Percentiles rank a stretch among this genome's conserved stretches.
These are phyloP conservation scores for Nakazawaea holstii DNA, from an alignment of 805 yeast species.

Conservation along the genomic window DNA sequence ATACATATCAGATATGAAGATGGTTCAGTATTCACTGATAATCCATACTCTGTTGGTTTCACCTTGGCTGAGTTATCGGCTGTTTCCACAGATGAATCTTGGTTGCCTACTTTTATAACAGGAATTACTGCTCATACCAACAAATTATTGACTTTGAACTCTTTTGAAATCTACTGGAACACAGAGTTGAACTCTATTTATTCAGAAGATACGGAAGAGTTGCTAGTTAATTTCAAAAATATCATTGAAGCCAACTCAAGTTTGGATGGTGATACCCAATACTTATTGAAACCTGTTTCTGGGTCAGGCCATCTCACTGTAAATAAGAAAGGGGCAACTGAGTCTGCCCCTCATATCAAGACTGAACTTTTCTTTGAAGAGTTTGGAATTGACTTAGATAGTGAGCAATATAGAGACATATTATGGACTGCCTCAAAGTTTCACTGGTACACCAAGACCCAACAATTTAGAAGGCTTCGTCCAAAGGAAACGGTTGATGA, in stretches of 20 bases:
- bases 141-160: conserved; percentile 69
- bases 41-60: conserved; percentile 78
- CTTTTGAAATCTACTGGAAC: conserved; percentile 80
- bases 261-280: conserved; percentile 36
- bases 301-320: conserved; percentile 81
- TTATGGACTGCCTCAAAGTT: conserved; percentile 77
- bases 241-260: conserved; percentile 31
- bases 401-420: conserved; percentile 77
- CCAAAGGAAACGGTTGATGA: conserved; percentile 54
- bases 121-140: conserved; percentile 62
- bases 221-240: conserved; percentile 42
- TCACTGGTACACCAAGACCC: conserved; percentile 72
- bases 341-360: conserved; percentile 58
- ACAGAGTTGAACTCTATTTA: conserved; percentile 52
- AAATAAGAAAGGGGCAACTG: conserved; percentile 74
- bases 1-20: conserved; percentile 94
- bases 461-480: conserved; percentile 63
- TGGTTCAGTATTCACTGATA: conserved; percentile 57
- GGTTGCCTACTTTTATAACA: conserved; percentile 84
- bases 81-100: conserved; percentile 76
- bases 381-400: conserved; percentile 80
- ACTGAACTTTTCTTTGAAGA: conserved; percentile 81
- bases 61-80: conserved; percentile 86
- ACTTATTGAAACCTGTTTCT: conserved; percentile 77
- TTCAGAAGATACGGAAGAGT: conserved; percentile 40